Evolutionary conservation across 2,329 filamentous ascomycete genomes (phyloP).

Genomic region (Cordyceps farinosa): DNA sequence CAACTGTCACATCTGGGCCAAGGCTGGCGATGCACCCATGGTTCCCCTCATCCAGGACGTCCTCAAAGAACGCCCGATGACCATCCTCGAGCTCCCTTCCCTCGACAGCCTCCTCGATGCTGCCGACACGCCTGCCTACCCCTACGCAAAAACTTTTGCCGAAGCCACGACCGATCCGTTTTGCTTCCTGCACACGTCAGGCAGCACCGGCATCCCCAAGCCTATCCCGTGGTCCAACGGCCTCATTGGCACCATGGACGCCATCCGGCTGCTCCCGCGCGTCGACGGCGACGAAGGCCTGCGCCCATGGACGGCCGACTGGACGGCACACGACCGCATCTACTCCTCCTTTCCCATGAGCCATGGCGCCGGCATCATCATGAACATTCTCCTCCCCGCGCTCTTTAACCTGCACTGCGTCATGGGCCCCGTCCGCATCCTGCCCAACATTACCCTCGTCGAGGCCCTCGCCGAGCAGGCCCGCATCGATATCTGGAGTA

Average conservation of each 20-base stretch:
- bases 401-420: constrained; percentile 35
- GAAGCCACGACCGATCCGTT: constrained; percentile 34
- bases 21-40: constrained; percentile 21
- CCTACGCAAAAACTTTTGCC: constrained; percentile 32
- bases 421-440: constrained; percentile 32
- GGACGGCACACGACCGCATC: constrained; percentile 29
- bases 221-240: constrained; percentile 36
- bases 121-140: constrained; percentile 22
- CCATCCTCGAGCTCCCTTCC: constrained; percentile 27
- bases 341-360: constrained; percentile 38
- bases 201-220: constrained; percentile 41
- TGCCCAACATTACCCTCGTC: constrained; percentile 35
- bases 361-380: constrained; percentile 38
- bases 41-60: constrained; percentile 25
- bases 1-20: constrained; percentile 32
- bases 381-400: constrained; percentile 37
- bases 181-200: constrained; percentile 40
- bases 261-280: constrained; percentile 32
- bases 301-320: constrained; percentile 29
- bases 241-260: constrained; percentile 34
- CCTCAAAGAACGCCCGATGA: constrained; percentile 26
- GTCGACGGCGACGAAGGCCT: constrained; percentile 28
- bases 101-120: constrained; percentile 29
- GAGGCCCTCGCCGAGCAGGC: constrained; percentile 31
- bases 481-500: constrained; percentile 37